Evolutionary conservation across 306 rosid species (phyloP), one percentile per base, ranked within the genome.

Genomic region (Malus sieversii): DNA sequence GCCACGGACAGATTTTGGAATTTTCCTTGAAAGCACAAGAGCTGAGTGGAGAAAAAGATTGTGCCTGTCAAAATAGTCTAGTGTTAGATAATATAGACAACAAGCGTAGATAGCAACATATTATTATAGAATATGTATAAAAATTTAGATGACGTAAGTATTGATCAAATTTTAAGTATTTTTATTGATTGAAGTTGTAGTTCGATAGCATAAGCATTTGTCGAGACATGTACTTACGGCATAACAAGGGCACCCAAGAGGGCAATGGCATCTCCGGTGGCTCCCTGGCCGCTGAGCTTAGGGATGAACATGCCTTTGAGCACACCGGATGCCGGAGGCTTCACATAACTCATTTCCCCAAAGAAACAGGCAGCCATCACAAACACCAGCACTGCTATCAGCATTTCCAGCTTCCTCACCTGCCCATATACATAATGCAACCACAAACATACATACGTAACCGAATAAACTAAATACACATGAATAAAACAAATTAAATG

Each of bases 21-120:
- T 73, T 84, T 89, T 94, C 75, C 97, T 86, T 4, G 98, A 90
- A 4, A 94, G 87, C 71, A 94, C 97, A 16, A 94, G 90, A 68
- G 98, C 98, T n/a, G 98, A 94, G 65, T 92, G 96, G 35, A 92
- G 96, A 66, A 94, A 94, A 45, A 94, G 95, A 64, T 94, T 94
- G 85, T 94, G 98, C 80, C 98, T 94, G 86, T 71, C 45, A 20
- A 32, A 78, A 20, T 6, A 16, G 11, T 8, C 5, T 48, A 27
- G 23, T 1, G 12, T 32, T 3, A 16, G n/a, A 7, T 15, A 44
- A 19, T 5, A 16, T n/a, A 52, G 35, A 10, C 42, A 38, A 38
- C 42, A 38, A 38, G 32, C 19, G 8, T 1, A 22, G 14, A 32
- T 19, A 59, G 18, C 64, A 59, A 59, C 32, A 59, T 59, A 19